Base-by-base conservation (phyloP, 208 protist species). In the Zelonia costaricensis region DNA sequence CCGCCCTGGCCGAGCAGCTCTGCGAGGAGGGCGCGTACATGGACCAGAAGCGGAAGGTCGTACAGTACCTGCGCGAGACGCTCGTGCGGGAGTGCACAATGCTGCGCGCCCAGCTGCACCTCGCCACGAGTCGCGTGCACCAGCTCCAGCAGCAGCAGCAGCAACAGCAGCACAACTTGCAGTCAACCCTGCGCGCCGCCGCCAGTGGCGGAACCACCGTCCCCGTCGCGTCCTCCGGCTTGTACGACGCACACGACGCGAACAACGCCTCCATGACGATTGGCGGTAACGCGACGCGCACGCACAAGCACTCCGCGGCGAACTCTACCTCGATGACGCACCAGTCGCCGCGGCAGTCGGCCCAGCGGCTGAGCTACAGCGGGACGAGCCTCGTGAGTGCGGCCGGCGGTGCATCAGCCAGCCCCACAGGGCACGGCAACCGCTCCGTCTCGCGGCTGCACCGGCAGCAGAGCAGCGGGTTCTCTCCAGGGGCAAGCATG, bases 31-130 rank as follows among this genome's bases (percentile, higher is more conserved):
- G 46, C 16, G 65, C 65, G 54, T 89, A 93, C 64, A 77, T 70
- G 1, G 72, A 82, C 13, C 65, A 76, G 25, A 83, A 82, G 60
- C 62, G 66, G 20, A 71, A 66, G 35, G 78, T 94, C 12, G 40
- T 96, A 10, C 68, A 93, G 45, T 93, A 96, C 74, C 65, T 96
- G 28, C 85, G 91, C 35, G 76, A 85, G 31, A 94, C 87, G 2
- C 74, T 96, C 8, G 77, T 91, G 51, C 74, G 81, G 44, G 87
- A 96, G 70, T 94, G 87, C 60, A 79, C 75, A 36, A 69, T 82
- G 57, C 84, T 96, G 4, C 87, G 91, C 35, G 67, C 79, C 15
- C 91, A 96, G 62, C 74, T 96, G 33, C 75, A 58, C 60, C 46
- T 76, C 16, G 82, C 80, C 13, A 74, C 62, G 31, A 61, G 78